These are phyloP conservation scores for Fusarium virguliforme DNA, from an alignment of 2,329 filamentous ascomycete genomes.

Conservation along the genomic window DNA sequence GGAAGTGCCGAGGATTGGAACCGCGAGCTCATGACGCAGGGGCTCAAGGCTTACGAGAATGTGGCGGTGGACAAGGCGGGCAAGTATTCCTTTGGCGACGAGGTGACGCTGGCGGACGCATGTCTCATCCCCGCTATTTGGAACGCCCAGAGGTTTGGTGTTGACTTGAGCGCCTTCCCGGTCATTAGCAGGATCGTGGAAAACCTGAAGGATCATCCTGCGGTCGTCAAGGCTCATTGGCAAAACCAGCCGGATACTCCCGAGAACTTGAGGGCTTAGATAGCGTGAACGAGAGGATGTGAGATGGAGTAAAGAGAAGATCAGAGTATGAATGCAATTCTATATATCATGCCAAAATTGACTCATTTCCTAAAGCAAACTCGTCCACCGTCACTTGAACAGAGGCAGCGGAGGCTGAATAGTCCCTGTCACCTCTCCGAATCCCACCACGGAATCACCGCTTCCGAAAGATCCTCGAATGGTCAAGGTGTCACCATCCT, in stretches of 20 bases:
- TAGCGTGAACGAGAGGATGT: neutral
- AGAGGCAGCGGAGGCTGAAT: conserved; percentile 62
- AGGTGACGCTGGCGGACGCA: conserved; percentile 71
- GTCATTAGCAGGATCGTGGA: conserved; percentile 63
- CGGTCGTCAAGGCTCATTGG: conserved; percentile 69
- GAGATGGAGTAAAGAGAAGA: neutral
- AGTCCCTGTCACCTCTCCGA: conserved; percentile 79
- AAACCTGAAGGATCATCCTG: conserved; percentile 64
- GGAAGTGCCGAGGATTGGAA: conserved; percentile 66
- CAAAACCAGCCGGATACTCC: conserved; percentile 67
- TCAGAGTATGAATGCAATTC: neutral
- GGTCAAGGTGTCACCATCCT: conserved; percentile 81
- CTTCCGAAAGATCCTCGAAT: conserved; percentile 78
- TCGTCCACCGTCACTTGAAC: conserved; percentile 44
- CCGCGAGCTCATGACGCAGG: conserved; percentile 65
- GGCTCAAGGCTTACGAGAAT: conserved; percentile 71
- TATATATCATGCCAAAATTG: neutral
- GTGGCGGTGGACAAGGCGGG: conserved; percentile 60
- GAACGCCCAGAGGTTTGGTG: conserved; percentile 69
- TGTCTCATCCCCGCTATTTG: conserved; percentile 72
- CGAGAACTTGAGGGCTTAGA: conserved; percentile 49
- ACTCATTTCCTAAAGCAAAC: neutral
- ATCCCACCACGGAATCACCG: conserved; percentile 79
- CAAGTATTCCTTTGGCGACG: conserved; percentile 70
- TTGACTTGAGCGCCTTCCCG: conserved; percentile 67